Evolutionary conservation across 139 green algal species (phyloP).

Genomic region (Axilococcus clingmanii): DNA sequence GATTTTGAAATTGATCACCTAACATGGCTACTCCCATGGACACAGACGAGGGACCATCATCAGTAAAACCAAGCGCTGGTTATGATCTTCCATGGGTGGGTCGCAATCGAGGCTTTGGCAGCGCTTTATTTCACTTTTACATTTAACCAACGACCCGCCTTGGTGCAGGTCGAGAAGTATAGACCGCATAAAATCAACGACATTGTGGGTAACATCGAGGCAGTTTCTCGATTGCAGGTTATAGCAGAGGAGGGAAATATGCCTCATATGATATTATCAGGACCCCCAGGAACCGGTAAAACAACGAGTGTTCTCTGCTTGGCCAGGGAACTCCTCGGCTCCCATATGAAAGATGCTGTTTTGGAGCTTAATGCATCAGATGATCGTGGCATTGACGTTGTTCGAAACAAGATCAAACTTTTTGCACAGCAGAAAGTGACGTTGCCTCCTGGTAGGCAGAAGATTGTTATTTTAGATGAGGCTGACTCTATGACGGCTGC

Average conservation of each 20-base stretch:
- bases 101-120: no score
- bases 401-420: constrained; percentile 99
- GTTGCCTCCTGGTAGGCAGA: constrained; percentile 84
- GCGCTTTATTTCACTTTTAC: no score
- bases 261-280: constrained; percentile 93
- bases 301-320: constrained; percentile 92
- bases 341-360: constrained; percentile 78
- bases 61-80: no score
- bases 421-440: constrained; percentile 98
- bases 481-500: constrained; percentile 92
- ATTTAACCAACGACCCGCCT: no score
- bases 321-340: constrained; percentile 79
- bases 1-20: no score
- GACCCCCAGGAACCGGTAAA: constrained; percentile 93
- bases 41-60: no score
- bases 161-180: constrained; percentile 90
- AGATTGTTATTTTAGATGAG: constrained; percentile 98
- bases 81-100: no score
- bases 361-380: constrained; percentile 97
- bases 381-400: constrained; percentile 96
- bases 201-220: constrained; percentile 92
- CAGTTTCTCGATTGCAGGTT: constrained; percentile 77
- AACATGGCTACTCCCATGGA: no score
- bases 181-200: constrained; percentile 73
- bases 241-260: constrained; percentile 95